phyloP scores from a whole-genome alignment of 495 filamentous ascomycete species.

The Neurospora sp. region DNA sequence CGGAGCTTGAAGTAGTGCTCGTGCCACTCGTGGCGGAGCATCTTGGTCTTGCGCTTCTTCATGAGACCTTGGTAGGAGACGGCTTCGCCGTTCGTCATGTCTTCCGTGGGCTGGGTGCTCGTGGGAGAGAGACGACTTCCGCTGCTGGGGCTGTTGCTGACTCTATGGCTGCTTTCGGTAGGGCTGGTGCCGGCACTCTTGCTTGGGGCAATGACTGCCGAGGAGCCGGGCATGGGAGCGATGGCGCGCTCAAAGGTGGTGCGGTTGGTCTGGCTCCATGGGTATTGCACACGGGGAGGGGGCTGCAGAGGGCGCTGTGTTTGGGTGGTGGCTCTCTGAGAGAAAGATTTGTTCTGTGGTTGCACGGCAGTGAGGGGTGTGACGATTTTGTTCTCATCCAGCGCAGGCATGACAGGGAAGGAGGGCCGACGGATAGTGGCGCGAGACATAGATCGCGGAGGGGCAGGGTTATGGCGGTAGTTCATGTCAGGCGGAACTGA shows the following conservation, averaged over 20 bases:
- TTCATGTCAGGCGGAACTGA: slow-evolving; percentile 92
- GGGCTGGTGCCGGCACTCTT: slow-evolving; percentile 17
- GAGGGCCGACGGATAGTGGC: slow-evolving; percentile 48
- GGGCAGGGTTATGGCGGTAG: slow-evolving; percentile 41
- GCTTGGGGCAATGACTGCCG: slow-evolving; percentile 7
- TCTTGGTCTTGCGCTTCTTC: slow-evolving; percentile 85
- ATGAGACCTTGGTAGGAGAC: slow-evolving; percentile 72
- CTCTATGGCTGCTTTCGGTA: slow-evolving; percentile 28
- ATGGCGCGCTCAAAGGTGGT: slow-evolving; percentile 30
- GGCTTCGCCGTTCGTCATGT: slow-evolving; percentile 33
- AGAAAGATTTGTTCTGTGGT: slow-evolving; percentile 21
- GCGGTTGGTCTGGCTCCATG: slow-evolving; percentile 34
- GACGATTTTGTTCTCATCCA: slow-evolving; percentile 40
- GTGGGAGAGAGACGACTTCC: slow-evolving; percentile 28
- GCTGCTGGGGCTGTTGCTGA: slow-evolving; percentile 38
- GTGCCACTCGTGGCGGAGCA: slow-evolving; percentile 90
- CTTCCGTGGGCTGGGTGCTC: slow-evolving; percentile 14
- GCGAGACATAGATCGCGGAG: slow-evolving; percentile 41
- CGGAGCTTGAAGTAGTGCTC: slow-evolving; percentile 78
- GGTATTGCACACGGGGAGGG: slow-evolving; percentile 38
- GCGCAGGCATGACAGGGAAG: slow-evolving; percentile 44
- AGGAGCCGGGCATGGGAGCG: slow-evolving; percentile 15
- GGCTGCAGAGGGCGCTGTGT: slow-evolving; percentile 28
- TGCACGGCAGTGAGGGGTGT: slow-evolving; percentile 16
- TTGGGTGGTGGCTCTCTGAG: slow-evolving; percentile 20